Conservation (phyloP, 2,329 filamentous ascomycete genomes). For the Pyricularia pennisetigena region DNA sequence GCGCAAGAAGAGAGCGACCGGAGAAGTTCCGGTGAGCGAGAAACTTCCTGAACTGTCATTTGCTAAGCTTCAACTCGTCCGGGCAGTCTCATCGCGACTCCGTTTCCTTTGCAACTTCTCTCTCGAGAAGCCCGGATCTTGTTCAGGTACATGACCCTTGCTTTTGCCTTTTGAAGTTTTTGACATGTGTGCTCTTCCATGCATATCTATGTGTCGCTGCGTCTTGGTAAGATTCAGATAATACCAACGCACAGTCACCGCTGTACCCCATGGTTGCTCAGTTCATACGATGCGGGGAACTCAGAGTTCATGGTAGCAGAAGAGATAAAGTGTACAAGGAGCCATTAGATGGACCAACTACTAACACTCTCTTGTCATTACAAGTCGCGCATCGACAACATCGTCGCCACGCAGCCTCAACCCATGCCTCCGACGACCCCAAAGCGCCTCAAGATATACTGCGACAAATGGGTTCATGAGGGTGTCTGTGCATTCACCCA, state of each 20-base stretch:
- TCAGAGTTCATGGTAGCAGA: background rate
- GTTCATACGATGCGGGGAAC: background rate
- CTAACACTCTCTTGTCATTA: background rate
- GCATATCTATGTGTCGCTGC: background rate
- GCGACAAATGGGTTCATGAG: constrained; percentile 82
- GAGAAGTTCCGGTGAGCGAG: background rate
- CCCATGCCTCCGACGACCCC: constrained; percentile 17
- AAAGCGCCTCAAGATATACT: constrained; percentile 60
- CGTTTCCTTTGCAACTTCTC: background rate
- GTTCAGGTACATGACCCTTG: background rate
- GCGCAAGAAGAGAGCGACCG: background rate
- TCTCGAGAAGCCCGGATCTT: background rate
- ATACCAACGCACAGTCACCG: background rate
- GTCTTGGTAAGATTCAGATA: background rate
- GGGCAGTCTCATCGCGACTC: background rate
- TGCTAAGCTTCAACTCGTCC: background rate
- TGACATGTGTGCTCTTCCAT: background rate
- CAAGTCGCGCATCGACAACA: constrained; percentile 27
- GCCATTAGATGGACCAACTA: background rate
- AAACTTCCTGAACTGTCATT: background rate
- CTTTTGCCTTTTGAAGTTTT: background rate
- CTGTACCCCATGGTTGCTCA: background rate
- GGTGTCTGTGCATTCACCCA: constrained; percentile 79
- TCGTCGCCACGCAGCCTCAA: constrained; percentile 20
- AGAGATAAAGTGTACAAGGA: background rate